Evolutionary conservation across 1,284 basidiomycete species (phyloP).

Genomic region (Chalciporus sp.): DNA sequence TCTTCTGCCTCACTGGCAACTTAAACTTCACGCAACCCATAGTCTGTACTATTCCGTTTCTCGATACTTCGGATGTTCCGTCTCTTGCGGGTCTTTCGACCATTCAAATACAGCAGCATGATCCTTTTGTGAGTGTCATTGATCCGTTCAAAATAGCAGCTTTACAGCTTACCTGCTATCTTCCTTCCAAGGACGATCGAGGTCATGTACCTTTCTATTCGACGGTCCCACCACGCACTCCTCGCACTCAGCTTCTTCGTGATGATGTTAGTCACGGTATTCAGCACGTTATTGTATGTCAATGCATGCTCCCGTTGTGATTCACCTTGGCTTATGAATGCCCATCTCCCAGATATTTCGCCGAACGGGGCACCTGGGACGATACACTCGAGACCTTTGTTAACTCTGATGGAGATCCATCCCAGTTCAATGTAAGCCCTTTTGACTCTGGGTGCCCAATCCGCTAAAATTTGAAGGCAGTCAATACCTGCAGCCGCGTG

Average conservation of each 20-base stretch:
- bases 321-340: neutral
- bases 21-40: slow-evolving; percentile 3
- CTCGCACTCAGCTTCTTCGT: slow-evolving; percentile 88
- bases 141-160: slow-evolving; percentile 1
- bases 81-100: slow-evolving; percentile 82
- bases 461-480: slow-evolving; percentile 35
- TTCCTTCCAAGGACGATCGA: slow-evolving; percentile 71
- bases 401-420: slow-evolving; percentile 80
- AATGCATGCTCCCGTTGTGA: neutral
- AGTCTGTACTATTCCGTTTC: slow-evolving; percentile 86
- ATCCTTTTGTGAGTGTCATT: slow-evolving; percentile 65
- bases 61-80: slow-evolving; percentile 85
- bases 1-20: neutral
- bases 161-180: neutral
- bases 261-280: slow-evolving; percentile 82
- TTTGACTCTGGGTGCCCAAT: neutral
- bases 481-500: slow-evolving; percentile 80
- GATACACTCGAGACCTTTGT: slow-evolving; percentile 76
- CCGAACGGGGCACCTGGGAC: slow-evolving; percentile 88
- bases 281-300: slow-evolving; percentile 79
- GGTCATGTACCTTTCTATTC: slow-evolving; percentile 90
- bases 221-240: slow-evolving; percentile 82
- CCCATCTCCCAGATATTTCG: slow-evolving; percentile 66
- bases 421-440: slow-evolving; percentile 63
- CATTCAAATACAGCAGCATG: slow-evolving; percentile 82